Percentiles rank a stretch among this genome's conserved stretches.
These are phyloP conservation scores for Pseudogymnoascus sp. DNA, from an alignment of 2,329 filamentous ascomycete species.

Conservation along the genomic window DNA sequence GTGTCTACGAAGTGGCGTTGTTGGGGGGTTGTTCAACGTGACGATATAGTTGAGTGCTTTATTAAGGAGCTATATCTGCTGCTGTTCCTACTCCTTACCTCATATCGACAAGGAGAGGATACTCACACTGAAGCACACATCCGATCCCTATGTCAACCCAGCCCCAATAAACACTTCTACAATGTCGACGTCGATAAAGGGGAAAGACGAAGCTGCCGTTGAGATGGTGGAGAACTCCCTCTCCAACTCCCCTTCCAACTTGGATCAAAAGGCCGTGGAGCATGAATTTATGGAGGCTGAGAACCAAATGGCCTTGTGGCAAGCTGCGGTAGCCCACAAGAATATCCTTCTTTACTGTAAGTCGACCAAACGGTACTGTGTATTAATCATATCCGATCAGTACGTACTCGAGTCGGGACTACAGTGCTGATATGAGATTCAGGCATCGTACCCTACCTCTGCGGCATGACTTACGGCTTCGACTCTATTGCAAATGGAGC, in stretches of 20 bases:
- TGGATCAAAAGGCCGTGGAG: neutral
- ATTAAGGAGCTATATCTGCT: neutral
- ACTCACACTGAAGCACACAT: neutral
- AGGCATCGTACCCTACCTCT: conserved; percentile 9
- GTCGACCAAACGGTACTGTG: neutral
- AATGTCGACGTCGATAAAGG: neutral
- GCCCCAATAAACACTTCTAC: neutral
- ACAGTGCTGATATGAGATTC: neutral
- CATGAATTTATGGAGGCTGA: neutral
- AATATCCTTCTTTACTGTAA: neutral
- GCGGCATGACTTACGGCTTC: conserved; percentile 15
- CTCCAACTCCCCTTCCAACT: neutral
- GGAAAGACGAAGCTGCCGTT: neutral
- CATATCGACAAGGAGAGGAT: neutral
- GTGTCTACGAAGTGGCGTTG: neutral
- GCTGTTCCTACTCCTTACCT: neutral
- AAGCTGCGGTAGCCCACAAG: neutral
- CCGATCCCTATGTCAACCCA: neutral
- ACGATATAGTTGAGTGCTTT: neutral
- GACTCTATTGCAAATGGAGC: conserved; percentile 18
- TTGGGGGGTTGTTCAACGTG: neutral
- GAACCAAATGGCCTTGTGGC: neutral
- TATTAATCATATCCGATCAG: neutral
- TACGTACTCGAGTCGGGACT: neutral
- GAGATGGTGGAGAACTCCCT: neutral